phyloP scores from a whole-genome alignment of 2,329 filamentous ascomycete species.

The Ustulina deusta region DNA sequence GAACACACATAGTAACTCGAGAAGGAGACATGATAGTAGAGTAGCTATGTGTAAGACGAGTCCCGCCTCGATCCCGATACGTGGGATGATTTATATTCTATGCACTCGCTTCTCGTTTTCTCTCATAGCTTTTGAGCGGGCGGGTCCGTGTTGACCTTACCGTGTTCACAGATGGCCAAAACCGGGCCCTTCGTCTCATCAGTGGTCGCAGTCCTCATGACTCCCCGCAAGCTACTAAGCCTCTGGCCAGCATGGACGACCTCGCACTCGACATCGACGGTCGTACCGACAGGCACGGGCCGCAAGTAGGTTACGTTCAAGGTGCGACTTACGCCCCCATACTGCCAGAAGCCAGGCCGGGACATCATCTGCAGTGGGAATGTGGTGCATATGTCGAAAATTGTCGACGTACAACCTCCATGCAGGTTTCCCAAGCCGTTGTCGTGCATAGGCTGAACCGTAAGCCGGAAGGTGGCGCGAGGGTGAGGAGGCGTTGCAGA shows the following conservation, averaged over 20 bases:
- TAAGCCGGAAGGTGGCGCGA: constrained; percentile 60
- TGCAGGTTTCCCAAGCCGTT: constrained; percentile 69
- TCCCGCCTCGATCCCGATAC: no score
- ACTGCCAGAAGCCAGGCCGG: constrained; percentile 70
- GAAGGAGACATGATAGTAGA: not conserved
- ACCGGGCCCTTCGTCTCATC: constrained; percentile 55
- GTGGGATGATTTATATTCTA: not conserved
- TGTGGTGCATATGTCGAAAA: constrained; percentile 76
- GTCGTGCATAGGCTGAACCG: constrained; percentile 62
- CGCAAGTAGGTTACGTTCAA: constrained; percentile 76
- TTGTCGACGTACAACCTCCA: constrained; percentile 72
- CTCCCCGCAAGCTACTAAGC: constrained; percentile 59
- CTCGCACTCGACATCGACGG: constrained; percentile 59
- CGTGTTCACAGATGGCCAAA: constrained; percentile 64
- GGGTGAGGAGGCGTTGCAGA: constrained; percentile 54
- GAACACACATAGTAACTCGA: not conserved
- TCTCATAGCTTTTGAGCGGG: constrained; percentile 40
- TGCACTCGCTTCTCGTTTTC: not conserved
- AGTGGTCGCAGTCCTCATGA: constrained; percentile 58
- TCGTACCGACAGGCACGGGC: constrained; percentile 65
- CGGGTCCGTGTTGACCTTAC: constrained; percentile 65
- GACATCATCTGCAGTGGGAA: constrained; percentile 67
- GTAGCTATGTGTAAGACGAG: no score
- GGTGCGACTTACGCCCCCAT: constrained; percentile 73
- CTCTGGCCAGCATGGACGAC: constrained; percentile 61